Conservation (phyloP, 140 eudicot species). For the Cichorium intybus region DNA sequence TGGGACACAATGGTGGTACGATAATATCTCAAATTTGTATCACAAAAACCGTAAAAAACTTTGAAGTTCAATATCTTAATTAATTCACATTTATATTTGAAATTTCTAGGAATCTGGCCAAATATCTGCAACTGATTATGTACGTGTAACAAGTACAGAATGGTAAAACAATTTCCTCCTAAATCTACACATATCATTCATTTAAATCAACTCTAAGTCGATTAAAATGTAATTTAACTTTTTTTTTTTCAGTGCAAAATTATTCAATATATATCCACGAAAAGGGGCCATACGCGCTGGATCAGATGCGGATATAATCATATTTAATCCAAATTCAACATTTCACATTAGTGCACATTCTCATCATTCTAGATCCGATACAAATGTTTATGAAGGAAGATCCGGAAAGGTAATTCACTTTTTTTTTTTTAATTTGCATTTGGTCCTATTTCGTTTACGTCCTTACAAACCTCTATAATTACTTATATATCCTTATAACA, state of each 20-base stretch:
- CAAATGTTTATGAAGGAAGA: constrained; percentile 92
- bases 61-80: constrained; percentile 5
- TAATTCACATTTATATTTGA: constrained; percentile 8
- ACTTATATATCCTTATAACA: too few species aligned
- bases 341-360: constrained; percentile 69
- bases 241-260: constrained; percentile 62
- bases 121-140: constrained; percentile 78
- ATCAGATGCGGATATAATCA: constrained; percentile 96
- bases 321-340: constrained; percentile 84
- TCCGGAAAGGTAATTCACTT: constrained; percentile 71
- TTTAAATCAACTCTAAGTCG: background rate
- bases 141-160: constrained; percentile 92
- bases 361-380: constrained; percentile 86
- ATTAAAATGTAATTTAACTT: background rate
- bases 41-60: background rate
- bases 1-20: constrained; percentile 99
- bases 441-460: too few species aligned
- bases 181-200: constrained; percentile 1
- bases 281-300: constrained; percentile 92
- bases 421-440: background rate
- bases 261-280: constrained; percentile 89
- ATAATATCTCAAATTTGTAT: background rate
- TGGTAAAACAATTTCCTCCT: constrained; percentile 48
- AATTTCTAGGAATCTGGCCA: constrained; percentile 82
- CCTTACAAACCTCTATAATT: too few species aligned